Evolutionary conservation across 345 rosid species (phyloP).

Genomic region (Mangifera indica): DNA sequence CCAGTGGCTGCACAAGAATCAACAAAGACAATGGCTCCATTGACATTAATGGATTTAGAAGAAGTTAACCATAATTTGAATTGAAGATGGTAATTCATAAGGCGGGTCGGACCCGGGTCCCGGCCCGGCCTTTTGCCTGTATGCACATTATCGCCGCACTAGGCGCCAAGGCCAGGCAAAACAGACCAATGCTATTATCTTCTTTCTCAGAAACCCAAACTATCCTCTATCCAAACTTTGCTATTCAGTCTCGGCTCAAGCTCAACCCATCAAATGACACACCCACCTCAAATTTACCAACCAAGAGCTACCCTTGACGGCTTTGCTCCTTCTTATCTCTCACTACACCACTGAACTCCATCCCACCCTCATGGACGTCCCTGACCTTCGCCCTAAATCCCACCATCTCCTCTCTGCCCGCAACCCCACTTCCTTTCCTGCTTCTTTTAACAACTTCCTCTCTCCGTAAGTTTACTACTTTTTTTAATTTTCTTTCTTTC

Average conservation of each 20-base stretch:
- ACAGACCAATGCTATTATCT: not conserved
- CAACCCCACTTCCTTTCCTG: slow-evolving; percentile 35
- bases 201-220: not conserved
- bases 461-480: slow-evolving; percentile 48
- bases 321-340: slow-evolving; percentile 15
- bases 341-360: slow-evolving; percentile 28
- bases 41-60: too few species aligned
- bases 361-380: slow-evolving; percentile 47
- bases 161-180: slow-evolving; percentile 22
- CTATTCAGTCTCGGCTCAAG: not conserved
- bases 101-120: too few species aligned
- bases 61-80: too few species aligned
- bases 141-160: not conserved
- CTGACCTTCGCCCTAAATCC: slow-evolving; percentile 35
- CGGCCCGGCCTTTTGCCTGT: too few species aligned
- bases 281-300: slow-evolving; percentile 15
- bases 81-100: too few species aligned
- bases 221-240: not conserved
- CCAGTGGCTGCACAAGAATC: too few species aligned
- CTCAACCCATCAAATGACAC: slow-evolving; percentile 22
- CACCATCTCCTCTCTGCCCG: slow-evolving; percentile 33
- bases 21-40: too few species aligned
- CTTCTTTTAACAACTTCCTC: slow-evolving; percentile 35
- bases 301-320: slow-evolving; percentile 9
- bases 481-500: not conserved